Evolutionary conservation across 1,139 yeast genomes (phyloP).

Genomic region (Eremothecium gossypii): DNA sequence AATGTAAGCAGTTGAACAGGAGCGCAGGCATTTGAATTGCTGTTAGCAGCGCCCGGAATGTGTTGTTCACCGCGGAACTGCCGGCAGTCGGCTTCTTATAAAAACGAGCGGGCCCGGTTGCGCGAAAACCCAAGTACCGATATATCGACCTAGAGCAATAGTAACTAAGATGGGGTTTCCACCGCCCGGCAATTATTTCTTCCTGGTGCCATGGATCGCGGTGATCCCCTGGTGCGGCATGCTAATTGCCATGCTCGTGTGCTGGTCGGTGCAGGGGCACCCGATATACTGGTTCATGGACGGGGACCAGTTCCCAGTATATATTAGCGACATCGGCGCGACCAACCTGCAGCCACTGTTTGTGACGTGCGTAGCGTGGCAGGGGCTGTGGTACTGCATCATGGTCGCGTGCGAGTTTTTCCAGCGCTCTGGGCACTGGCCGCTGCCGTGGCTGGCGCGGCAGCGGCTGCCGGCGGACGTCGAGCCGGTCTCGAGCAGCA

Average conservation of each 20-base stretch:
- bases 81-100: too few species aligned
- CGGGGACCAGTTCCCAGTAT: conserved; percentile 46
- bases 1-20: too few species aligned
- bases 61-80: too few species aligned
- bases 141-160: too few species aligned
- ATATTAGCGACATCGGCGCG: conserved; percentile 80
- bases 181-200: conserved; percentile 31
- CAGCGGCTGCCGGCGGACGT: not conserved
- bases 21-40: too few species aligned
- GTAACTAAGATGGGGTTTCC: conserved; percentile 4
- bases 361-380: conserved; percentile 70
- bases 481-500: not conserved
- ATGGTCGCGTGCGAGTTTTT: conserved; percentile 35
- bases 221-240: conserved; percentile 65
- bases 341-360: conserved; percentile 75
- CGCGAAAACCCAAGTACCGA: too few species aligned
- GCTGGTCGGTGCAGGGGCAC: conserved; percentile 74
- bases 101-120: too few species aligned
- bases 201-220: conserved; percentile 48
- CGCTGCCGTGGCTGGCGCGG: conserved; percentile 12
- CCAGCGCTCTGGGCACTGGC: conserved; percentile 25
- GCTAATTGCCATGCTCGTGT: conserved; percentile 58
- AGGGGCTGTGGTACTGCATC: conserved; percentile 69
- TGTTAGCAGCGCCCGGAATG: too few species aligned
- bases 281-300: conserved; percentile 58